Percentiles rank a stretch among this genome's conserved stretches.
Conservation (phyloP, 83 land plant species). For the Larix sibirica region DNA sequence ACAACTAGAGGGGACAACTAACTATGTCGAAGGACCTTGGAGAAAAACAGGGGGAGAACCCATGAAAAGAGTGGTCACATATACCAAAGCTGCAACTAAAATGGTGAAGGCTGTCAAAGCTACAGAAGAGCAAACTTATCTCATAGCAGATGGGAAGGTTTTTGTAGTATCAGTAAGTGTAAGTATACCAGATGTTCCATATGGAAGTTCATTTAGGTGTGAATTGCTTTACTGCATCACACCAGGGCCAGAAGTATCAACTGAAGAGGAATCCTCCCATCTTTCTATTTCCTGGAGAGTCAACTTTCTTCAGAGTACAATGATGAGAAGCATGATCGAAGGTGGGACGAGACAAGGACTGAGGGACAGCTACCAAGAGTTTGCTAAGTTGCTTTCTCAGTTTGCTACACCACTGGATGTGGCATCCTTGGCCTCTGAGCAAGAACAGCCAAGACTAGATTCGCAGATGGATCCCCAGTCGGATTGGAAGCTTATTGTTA, state of each 20-base stretch:
- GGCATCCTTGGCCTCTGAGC: slow-evolving; percentile 26
- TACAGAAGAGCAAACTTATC: slow-evolving; percentile 84
- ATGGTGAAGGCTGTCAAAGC: slow-evolving; percentile 82
- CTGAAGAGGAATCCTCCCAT: slow-evolving; percentile 64
- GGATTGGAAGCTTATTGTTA: slow-evolving; percentile 51
- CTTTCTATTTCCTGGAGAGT: slow-evolving; percentile 79
- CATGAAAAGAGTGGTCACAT: slow-evolving; percentile 62
- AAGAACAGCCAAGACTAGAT: slow-evolving; percentile 37
- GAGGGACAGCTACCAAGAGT: slow-evolving; percentile 67
- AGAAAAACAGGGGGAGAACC: slow-evolving; percentile 38
- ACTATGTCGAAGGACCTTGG: slow-evolving; percentile 63
- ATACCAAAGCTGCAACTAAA: slow-evolving; percentile 73
- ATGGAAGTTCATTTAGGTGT: slow-evolving; percentile 63
- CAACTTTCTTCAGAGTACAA: slow-evolving; percentile 77
- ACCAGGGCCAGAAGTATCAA: slow-evolving; percentile 57
- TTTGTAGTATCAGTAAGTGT: slow-evolving; percentile 58
- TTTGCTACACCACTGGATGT: slow-evolving; percentile 37
- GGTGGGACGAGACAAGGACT: slow-evolving; percentile 84
- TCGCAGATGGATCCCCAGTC: slow-evolving; percentile 42
- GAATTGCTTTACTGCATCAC: slow-evolving; percentile 75
- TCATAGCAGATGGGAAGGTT: slow-evolving; percentile 70
- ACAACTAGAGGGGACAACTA: slow-evolving; percentile 46
- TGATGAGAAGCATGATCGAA: slow-evolving; percentile 92
- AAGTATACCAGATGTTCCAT: slow-evolving; percentile 86
- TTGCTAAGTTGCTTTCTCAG: slow-evolving; percentile 38